Conservation (phyloP, 139 green algal species). For the Trebouxia sp. region DNA sequence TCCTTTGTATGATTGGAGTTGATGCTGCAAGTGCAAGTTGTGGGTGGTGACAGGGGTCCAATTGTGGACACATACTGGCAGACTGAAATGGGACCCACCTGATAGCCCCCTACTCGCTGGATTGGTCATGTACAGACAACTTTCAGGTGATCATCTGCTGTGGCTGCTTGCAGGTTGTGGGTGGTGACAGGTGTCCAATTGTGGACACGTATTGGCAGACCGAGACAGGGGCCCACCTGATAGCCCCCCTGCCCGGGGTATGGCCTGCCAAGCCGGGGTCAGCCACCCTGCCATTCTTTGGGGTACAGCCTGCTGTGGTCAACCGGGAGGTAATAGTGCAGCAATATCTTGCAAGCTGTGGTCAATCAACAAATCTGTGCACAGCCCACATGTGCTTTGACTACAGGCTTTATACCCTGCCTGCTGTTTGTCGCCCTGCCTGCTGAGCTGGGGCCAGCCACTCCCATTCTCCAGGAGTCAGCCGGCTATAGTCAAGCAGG, state of each 20-base stretch:
- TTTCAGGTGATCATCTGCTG: background rate
- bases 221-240: slow-evolving; percentile 93
- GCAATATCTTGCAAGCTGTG: too few relatives aligned
- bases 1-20: background rate
- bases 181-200: slow-evolving; percentile 74
- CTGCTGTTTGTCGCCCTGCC: too few relatives aligned
- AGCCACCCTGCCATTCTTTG: slow-evolving; percentile 96
- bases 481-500: too few relatives aligned
- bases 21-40: slow-evolving; percentile 38
- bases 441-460: too few relatives aligned
- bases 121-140: too few relatives aligned
- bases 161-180: slow-evolving; percentile 52
- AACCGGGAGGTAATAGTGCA: slow-evolving; percentile 71
- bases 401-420: too few relatives aligned
- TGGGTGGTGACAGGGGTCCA: slow-evolving; percentile 70
- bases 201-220: slow-evolving; percentile 91
- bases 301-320: slow-evolving; percentile 89
- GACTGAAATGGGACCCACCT: slow-evolving; percentile 82
- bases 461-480: too few relatives aligned
- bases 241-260: slow-evolving; percentile 83
- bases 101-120: too few relatives aligned
- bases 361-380: too few relatives aligned
- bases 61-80: slow-evolving; percentile 91
- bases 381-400: too few relatives aligned
- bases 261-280: slow-evolving; percentile 82